Base-by-base conservation (phyloP, 2,329 filamentous ascomycete genomes). In the Alternaria arborescens region DNA sequence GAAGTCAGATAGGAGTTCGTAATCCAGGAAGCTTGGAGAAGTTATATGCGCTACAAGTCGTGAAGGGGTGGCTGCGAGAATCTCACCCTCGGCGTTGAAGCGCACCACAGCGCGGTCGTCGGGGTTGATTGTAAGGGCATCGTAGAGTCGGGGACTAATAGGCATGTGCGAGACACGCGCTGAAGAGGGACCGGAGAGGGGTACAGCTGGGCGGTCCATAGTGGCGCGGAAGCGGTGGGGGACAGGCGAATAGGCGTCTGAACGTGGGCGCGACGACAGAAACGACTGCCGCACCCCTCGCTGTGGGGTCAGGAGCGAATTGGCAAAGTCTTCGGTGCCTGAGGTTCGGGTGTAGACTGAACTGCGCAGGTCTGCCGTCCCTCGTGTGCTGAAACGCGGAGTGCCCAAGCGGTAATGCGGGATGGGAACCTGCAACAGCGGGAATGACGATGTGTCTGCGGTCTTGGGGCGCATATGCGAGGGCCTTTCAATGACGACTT, bases 31-130 rank as follows among this genome's bases (percentile, higher is more conserved):
- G 51, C 89, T 93, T 16, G 95, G 93, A 0, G 95, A 98, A 0
- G 95, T 98, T 65, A 99, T 97, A 79, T 99, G 94, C 12, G 94
- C 94, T 51, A 99, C 92, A 38, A 99, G 88, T 12, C 95, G 90
- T 3, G 94, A 89, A 2, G 94, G 93, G 0, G 93, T 97, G 14
- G 95, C 95, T 34, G 95, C 95, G 30, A 89, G 90, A 20, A 99
- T 94, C 42, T 92, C 87, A 50, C 89, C 88, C 11, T 87, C 88
- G 4, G 88, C 78, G 18, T 92, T 89, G 77, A 96, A 97, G 59
- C 92, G 90, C 22, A 99, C 94, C 58, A 97, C 88, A 1, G 89
- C 83, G 47, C 87, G 86, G 74, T 97, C 89, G 76, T 98, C 92
- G 48, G 94, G 93, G 66, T 93, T 90, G 67, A 90, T 88, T 6